A percentile compares a stretch with the other conserved stretches of the same genome.
Conservation (phyloP, 202 grass and related monocot genomes). For the Brachypodium distachyon region DNA sequence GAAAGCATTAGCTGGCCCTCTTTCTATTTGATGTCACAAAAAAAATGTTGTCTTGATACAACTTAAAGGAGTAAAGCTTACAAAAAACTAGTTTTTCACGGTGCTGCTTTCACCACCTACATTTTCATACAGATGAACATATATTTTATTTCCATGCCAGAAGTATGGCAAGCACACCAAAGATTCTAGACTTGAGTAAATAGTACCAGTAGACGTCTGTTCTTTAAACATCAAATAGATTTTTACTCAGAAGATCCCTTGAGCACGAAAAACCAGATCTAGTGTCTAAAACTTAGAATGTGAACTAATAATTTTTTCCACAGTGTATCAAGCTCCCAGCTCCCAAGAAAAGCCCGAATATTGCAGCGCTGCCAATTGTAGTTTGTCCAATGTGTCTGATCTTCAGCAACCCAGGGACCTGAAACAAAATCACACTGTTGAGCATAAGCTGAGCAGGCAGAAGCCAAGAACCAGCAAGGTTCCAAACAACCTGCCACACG, state of each 20-base stretch:
- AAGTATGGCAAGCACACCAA: background rate
- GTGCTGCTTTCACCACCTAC: background rate
- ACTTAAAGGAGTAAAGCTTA: no score
- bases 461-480: background rate
- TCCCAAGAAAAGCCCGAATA: slow-evolving; percentile 82
- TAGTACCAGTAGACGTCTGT: slow-evolving; percentile 10
- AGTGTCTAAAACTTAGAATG: background rate
- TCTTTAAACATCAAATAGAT: slow-evolving; percentile 16
- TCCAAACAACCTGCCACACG: slow-evolving; percentile 9
- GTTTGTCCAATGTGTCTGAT: slow-evolving; percentile 85
- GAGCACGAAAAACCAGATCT: background rate
- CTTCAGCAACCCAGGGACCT: slow-evolving; percentile 92
- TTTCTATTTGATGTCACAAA: background rate
- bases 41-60: background rate
- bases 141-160: slow-evolving; percentile 21
- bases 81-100: background rate
- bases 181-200: background rate
- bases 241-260: background rate
- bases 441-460: background rate
- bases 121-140: slow-evolving; percentile 2
- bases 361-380: slow-evolving; percentile 68
- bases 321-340: slow-evolving; percentile 98
- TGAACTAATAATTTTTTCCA: slow-evolving; percentile 74
- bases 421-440: background rate
- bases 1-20: background rate